phyloP scores from a whole-genome alignment of 768 basidiomycete genomes.

The Suillus sp. region DNA sequence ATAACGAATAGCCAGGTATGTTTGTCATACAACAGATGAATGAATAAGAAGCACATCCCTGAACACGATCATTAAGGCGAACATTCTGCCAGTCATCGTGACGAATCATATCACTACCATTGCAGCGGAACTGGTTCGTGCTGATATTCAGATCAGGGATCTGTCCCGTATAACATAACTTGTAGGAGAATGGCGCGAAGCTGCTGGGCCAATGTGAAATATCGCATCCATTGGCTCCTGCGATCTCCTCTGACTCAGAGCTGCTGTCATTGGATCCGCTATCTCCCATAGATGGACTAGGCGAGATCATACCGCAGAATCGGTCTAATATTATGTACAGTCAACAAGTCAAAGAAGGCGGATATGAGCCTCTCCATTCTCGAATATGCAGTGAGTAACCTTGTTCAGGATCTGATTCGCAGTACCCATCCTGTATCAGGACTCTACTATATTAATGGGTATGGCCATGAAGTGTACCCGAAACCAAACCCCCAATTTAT shows the following conservation, averaged over 20 bases:
- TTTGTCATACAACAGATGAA: slow-evolving; percentile 16
- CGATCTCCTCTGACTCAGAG: slow-evolving; percentile 31
- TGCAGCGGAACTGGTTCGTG: slow-evolving; percentile 76
- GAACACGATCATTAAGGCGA: slow-evolving; percentile 47
- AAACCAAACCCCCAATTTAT: slow-evolving; percentile 83
- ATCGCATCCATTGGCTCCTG: slow-evolving; percentile 70
- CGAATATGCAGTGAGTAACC: slow-evolving; percentile 60
- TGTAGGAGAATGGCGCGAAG: slow-evolving; percentile 69
- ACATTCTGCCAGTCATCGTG: slow-evolving; percentile 87
- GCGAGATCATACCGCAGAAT: slow-evolving; percentile 42
- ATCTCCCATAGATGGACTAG: slow-evolving; percentile 58
- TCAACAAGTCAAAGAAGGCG: slow-evolving; percentile 47
- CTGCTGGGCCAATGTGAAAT: slow-evolving; percentile 94
- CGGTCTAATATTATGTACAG: slow-evolving; percentile 70
- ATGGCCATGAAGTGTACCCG: slow-evolving; percentile 91
- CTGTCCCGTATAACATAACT: slow-evolving; percentile 12
- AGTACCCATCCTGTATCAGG: slow-evolving; percentile 41
- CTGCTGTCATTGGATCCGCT: slow-evolving; percentile 37
- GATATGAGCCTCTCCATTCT: slow-evolving; percentile 58
- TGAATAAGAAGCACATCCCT: slow-evolving; percentile 9
- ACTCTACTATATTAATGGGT: slow-evolving; percentile 87
- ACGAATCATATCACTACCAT: slow-evolving; percentile 97
- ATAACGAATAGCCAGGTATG: slow-evolving; percentile 77
- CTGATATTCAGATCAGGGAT: background rate
- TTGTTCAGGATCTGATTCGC: slow-evolving; percentile 15